These are phyloP conservation scores for Saturnispora hagleri DNA, from an alignment of 805 yeast genomes.

Conservation along the genomic window DNA sequence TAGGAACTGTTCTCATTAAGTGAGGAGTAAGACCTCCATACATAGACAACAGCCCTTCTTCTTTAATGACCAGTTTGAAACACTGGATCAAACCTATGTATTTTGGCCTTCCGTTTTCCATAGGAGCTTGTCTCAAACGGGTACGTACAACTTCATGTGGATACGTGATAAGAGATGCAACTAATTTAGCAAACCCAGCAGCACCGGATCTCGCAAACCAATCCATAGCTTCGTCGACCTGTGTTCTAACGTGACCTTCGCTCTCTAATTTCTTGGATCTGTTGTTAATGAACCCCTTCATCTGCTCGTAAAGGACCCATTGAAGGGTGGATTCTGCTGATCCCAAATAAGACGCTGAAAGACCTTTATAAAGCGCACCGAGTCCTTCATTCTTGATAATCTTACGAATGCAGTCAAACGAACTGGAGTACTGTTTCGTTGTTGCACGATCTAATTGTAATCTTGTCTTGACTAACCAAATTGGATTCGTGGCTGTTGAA, in stretches of 20 bases:
- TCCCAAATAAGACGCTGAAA: slow-evolving; percentile 90
- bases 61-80: slow-evolving; percentile 73
- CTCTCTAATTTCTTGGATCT: slow-evolving; percentile 33
- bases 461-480: slow-evolving; percentile 93
- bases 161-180: slow-evolving; percentile 86
- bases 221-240: slow-evolving; percentile 60
- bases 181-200: slow-evolving; percentile 92
- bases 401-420: slow-evolving; percentile 72
- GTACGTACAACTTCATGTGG: slow-evolving; percentile 98
- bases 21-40: slow-evolving; percentile 98
- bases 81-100: slow-evolving; percentile 87
- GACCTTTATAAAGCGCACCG: slow-evolving; percentile 75
- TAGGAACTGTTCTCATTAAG: slow-evolving; percentile 92
- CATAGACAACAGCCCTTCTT: slow-evolving; percentile 89
- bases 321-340: slow-evolving; percentile 88
- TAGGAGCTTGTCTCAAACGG: slow-evolving; percentile 89
- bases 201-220: slow-evolving; percentile 97
- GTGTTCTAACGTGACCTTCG: slow-evolving; percentile 32
- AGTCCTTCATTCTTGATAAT: slow-evolving; percentile 73
- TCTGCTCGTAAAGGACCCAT: slow-evolving; percentile 95
- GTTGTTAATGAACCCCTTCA: slow-evolving; percentile 60
- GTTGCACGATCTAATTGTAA: slow-evolving; percentile 77
- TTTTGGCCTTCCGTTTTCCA: slow-evolving; percentile 57
- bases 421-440: slow-evolving; percentile 60
- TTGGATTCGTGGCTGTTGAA: slow-evolving; percentile 94